Evolutionary conservation across 1,284 basidiomycete species (phyloP), one percentile per base, ranked within the genome.

Genomic region (Cystobasidiaceae sp.): DNA sequence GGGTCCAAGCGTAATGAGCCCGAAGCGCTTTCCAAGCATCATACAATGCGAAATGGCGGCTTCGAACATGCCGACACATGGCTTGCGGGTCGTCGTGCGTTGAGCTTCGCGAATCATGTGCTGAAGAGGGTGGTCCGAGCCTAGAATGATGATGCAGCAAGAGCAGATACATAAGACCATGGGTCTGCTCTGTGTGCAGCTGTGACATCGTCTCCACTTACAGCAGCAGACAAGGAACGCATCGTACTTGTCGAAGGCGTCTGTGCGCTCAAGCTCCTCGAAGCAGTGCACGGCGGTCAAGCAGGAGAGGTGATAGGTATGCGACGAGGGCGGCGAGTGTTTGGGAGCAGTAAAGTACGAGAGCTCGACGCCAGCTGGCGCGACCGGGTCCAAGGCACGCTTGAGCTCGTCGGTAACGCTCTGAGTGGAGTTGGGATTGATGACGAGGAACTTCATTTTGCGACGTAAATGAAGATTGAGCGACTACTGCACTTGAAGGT

Each of bases 351-450:
- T 82, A 70, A 79, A 80, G 67, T 74, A 79, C 37, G 70, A 61
- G 8, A 78, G 67, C 6, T 62, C 49, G 32, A 71, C 46, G 15
- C 54, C 57, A 8, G 71, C 62, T 1, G 69, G 66, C 19, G 68
- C 51, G 32, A 56, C 39, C 5, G 59, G 60, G n/a, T 60, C 51
- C 48, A 74, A 71, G 9, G 63, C 45, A 9, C 41, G 37, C 19
- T 72, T 69, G 11, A 79, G 71, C 8, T 71, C 73, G 5, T 74
- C 71, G 19, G 80, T 81, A 74, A 81, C 80, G 27, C 74, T 77
- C 34, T 71, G 55, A 0, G 81, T 80, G 7, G 81, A 80, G 69
- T 83, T 82, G 9, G 82, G 82, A 68, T 83, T 82, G 72, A 82
- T 78, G 54, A 83, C 70, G 8, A 82, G 79, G 33, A 83, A n/a